Base-by-base conservation (phyloP, 2,329 filamentous ascomycete species). In the Didymella pomorum region DNA sequence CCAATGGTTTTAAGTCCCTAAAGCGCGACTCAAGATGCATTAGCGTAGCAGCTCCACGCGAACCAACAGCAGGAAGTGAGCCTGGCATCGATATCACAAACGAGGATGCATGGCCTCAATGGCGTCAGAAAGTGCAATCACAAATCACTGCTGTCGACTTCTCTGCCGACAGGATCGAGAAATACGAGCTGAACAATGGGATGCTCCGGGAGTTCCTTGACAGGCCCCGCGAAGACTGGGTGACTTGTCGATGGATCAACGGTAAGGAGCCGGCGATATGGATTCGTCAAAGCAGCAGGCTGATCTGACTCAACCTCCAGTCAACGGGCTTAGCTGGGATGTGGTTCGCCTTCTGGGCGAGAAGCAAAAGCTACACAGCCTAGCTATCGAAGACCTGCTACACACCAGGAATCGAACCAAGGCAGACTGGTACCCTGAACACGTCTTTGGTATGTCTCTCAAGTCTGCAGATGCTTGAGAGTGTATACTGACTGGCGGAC, bases 311-410 rank as follows among this genome's bases (percentile, higher is more conserved):
- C 14, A 14, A 4, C 9, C 28, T 20, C 10, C 28, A 58, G 87
- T 97, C 69, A 97, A 97, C 73, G 92, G 93, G 0, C 79, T 97
- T 7, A 94, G 90, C 65, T 97, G 92, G 91, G 93, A 97, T 77
- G 92, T 97, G 2, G 95, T 97, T 64, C 86, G 90, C 68, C 81
- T 86, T 0, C 79, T 97, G 25, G 92, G 91, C 18, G 88, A 88
- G 64, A 81, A 91, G 67, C 95, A 95, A 71, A 83, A 85, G 31
- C 79, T 97, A 37, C 93, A 97, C 74, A 85, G 88, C 61, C 81
- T 97, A 49, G 92, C 93, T 0, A 86, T 97, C 65, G 93, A 97
- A 75, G 93, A 97, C 77, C 77, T 96, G 68, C 88, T 97, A 79
- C 91, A 96, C 66, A 89, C 89, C 1, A 84, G 92, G 26, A 96